phyloP scores from a whole-genome alignment of 306 rosid genomes.

The Hippophae rhamnoides region DNA sequence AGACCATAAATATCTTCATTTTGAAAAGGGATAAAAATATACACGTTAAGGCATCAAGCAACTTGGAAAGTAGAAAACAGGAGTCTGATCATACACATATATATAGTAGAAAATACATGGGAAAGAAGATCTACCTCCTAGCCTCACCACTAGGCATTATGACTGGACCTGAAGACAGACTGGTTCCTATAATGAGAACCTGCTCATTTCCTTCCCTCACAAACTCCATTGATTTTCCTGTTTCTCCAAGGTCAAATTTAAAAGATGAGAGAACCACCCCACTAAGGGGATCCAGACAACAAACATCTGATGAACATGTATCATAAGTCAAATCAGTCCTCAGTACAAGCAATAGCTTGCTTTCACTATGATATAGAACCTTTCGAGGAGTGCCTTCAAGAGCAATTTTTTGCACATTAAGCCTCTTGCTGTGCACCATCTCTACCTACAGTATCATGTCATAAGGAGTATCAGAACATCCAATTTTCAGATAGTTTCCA shows the following conservation, averaged over 20 bases:
- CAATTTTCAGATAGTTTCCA: conserved; percentile 11
- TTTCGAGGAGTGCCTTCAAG: conserved; percentile 91
- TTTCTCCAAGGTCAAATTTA: conserved; percentile 77
- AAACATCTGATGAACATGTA: conserved; percentile 63
- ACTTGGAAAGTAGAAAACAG: conserved; percentile 5
- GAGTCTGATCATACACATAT: not conserved
- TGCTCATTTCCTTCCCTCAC: conserved; percentile 71
- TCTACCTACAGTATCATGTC: conserved; percentile 61
- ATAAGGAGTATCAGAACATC: conserved; percentile 14
- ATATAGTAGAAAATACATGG: too few relatives aligned
- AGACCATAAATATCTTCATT: not conserved
- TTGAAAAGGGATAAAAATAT: not conserved
- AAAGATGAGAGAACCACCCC: conserved; percentile 66
- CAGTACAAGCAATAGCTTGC: conserved; percentile 79
- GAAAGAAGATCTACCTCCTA: conserved; percentile 44
- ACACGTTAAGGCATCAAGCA: conserved; percentile 6
- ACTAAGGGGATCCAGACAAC: conserved; percentile 78
- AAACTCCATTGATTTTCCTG: conserved; percentile 81
- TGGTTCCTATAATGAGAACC: conserved; percentile 78
- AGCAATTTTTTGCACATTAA: conserved; percentile 82
- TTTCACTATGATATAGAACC: conserved; percentile 80
- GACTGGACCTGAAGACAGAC: conserved; percentile 71
- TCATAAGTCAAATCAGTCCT: conserved; percentile 68
- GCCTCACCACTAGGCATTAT: conserved; percentile 85
- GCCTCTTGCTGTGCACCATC: conserved; percentile 90